These are phyloP conservation scores for Colletotrichum australisinense DNA, from an alignment of 2,329 filamentous ascomycete species.

Conservation along the genomic window DNA sequence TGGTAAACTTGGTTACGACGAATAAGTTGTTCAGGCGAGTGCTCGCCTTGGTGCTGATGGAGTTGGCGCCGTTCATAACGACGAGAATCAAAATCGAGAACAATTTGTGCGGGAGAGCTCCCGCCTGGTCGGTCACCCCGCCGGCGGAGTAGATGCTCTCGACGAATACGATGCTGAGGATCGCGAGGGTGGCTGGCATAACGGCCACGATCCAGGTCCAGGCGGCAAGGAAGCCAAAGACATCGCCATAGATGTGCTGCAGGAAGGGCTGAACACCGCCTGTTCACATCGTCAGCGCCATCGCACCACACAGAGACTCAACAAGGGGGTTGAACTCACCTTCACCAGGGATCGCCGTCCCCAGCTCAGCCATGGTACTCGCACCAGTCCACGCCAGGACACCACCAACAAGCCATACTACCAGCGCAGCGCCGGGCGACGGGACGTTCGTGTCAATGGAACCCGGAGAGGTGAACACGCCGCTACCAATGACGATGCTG, in stretches of 20 bases:
- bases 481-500: conserved; percentile 73
- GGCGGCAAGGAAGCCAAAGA: conserved; percentile 71
- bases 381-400: conserved; percentile 74
- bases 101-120: conserved; percentile 59
- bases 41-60: conserved; percentile 65
- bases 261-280: conserved; percentile 74
- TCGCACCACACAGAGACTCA: conserved; percentile 15
- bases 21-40: conserved; percentile 68
- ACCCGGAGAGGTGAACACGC: conserved; percentile 73
- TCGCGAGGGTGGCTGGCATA: conserved; percentile 73
- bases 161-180: conserved; percentile 73
- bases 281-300: not conserved
- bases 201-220: conserved; percentile 75
- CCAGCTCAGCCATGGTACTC: conserved; percentile 70
- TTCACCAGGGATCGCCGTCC: conserved; percentile 72
- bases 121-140: conserved; percentile 57
- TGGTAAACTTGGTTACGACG: conserved; percentile 64
- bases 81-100: conserved; percentile 60
- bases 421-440: conserved; percentile 67
- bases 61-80: conserved; percentile 62
- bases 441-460: conserved; percentile 73
- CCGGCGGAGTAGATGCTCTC: conserved; percentile 67
- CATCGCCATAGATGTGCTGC: conserved; percentile 69
- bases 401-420: conserved; percentile 72
- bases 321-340: conserved; percentile 47